Percentiles rank a stretch among this genome's conserved stretches.
Evolutionary conservation across 306 rosid species (phyloP).

Genomic region (Cucurbita ficifolia): DNA sequence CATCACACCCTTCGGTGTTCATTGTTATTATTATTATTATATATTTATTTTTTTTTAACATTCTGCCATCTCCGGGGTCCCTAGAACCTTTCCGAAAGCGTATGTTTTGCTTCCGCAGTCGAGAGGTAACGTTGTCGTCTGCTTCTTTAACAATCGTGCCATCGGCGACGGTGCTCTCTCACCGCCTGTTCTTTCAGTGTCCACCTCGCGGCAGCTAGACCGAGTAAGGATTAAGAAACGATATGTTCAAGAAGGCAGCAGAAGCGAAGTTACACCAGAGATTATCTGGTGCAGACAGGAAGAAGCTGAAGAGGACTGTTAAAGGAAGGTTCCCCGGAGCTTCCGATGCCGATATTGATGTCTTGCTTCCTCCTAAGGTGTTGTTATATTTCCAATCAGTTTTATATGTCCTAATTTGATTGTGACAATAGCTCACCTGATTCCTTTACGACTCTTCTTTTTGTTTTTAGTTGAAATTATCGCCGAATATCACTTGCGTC

Average conservation of each 20-base stretch:
- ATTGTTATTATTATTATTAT: no score
- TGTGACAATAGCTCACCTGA: background rate
- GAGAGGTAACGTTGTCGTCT: background rate
- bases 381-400: background rate
- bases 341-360: slow-evolving; percentile 62
- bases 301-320: slow-evolving; percentile 57
- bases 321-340: slow-evolving; percentile 46
- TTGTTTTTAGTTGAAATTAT: background rate
- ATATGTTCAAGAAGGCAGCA: slow-evolving; percentile 84
- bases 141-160: background rate
- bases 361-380: slow-evolving; percentile 79
- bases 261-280: slow-evolving; percentile 81
- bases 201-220: background rate
- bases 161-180: background rate
- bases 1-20: no score
- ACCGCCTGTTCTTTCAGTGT: background rate
- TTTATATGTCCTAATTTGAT: background rate
- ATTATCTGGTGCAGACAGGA: slow-evolving; percentile 78
- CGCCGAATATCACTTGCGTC: background rate
- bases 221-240: slow-evolving; percentile 1
- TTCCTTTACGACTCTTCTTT: background rate
- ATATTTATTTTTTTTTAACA: no score
- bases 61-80: background rate
- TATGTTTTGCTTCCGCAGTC: background rate
- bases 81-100: background rate